Base-by-base conservation (phyloP, 2,329 filamentous ascomycete species). In the Penicillium italicum region DNA sequence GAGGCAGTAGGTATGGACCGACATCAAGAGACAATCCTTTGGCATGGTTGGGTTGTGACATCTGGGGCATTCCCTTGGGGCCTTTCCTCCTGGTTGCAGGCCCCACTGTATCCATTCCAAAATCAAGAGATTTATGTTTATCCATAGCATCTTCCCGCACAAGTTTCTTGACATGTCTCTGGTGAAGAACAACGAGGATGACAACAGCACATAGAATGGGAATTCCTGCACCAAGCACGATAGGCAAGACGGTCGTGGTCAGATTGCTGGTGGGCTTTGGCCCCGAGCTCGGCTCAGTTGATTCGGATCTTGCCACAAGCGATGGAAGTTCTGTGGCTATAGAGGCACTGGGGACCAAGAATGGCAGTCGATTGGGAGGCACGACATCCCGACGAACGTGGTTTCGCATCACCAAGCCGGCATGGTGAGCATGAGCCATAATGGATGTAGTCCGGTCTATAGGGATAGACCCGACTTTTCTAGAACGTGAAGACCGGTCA, bases 1-100 rank as follows among this genome's bases (percentile, higher is more conserved):
- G 89, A 5, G 94, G 92, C n/a, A 97, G 81, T n/a, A 99, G 82
- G 71, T 97, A 99, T 2, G 94, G 94, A 65, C 87, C 94, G 33
- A 84, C 85, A 59, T 85, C 82, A 66, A 86, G 72, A 16, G 84
- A 86, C 60, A 86, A 63, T 14, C 82, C 82, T 40, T 80, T 79
- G 47, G 66, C 69, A 57, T 76, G 75, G 31, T 67, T 67, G 22
- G 66, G 69, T 12, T 71, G 58, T 28, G 70, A 64, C 67, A 79
- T 80, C 58, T 80, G 61, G 28, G 54, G 65, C 70, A 62, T 72
- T 69, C 45, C 69, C 65, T 26, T 70, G 49, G 38, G 68, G 57
- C 62, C 80, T 75, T 26, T 66, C 36, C 59, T 80, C 74, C 67
- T 69, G 24, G 69, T 69, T 78, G 43, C 62, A 38, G 53, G 68